These are phyloP conservation scores for Aspergillus egyptiacus DNA, from an alignment of 495 filamentous ascomycete genomes.

Conservation along the genomic window DNA sequence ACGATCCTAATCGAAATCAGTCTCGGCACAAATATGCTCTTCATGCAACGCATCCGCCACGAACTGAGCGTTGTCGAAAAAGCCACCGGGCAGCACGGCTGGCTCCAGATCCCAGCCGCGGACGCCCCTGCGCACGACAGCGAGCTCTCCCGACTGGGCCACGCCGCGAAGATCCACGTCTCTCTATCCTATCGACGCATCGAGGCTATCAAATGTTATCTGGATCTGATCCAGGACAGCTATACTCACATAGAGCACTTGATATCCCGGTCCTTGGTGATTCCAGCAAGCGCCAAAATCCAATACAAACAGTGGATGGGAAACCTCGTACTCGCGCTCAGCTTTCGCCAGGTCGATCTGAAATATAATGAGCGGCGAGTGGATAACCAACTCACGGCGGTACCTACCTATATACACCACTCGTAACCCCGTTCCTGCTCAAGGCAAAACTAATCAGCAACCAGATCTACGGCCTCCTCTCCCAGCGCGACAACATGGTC, in stretches of 20 bases:
- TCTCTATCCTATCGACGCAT: constrained; percentile 5
- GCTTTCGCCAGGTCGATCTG: constrained; percentile 6
- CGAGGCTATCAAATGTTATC: not conserved
- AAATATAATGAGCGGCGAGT: constrained; percentile 7
- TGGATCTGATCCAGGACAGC: constrained; percentile 1
- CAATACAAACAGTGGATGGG: constrained; percentile 6
- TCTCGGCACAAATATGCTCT: constrained; percentile 3
- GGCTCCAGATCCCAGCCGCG: constrained; percentile 10
- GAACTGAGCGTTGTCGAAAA: constrained; percentile 11
- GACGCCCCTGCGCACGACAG: constrained; percentile 14
- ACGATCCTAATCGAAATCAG: constrained; percentile 6
- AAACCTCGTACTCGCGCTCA: constrained; percentile 2
- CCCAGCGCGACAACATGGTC: constrained; percentile 14
- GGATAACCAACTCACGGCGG: constrained; percentile 13
- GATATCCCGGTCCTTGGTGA: not conserved
- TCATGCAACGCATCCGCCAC: constrained; percentile 13
- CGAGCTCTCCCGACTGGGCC: constrained; percentile 9
- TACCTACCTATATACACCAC: too few species aligned
- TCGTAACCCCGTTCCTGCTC: too few species aligned
- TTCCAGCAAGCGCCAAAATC: not conserved
- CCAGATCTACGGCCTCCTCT: constrained; percentile 11
- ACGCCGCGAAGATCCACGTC: constrained; percentile 6
- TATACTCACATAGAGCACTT: not conserved
- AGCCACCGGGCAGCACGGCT: constrained; percentile 11
- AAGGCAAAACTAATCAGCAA: not conserved